Conservation (phyloP, 148 eudicot species). For the Selenicereus undatus region DNA sequence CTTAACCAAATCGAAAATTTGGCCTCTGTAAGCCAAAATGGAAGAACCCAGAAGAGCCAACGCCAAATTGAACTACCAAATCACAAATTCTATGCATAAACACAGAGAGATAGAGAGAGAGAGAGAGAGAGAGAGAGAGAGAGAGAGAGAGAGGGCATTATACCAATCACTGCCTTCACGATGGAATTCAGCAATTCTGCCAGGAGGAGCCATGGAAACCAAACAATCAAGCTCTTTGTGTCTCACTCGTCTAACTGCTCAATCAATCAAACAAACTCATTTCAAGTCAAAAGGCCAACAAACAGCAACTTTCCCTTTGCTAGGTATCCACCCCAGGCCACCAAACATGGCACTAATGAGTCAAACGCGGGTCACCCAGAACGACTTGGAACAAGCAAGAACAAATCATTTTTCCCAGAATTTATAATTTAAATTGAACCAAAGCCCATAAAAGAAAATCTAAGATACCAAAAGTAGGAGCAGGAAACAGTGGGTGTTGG, state of each 20-base stretch:
- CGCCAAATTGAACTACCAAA: neutral
- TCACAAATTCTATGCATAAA: neutral
- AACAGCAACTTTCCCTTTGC: neutral
- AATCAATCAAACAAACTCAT: constrained; percentile 24
- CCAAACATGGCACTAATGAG: constrained; percentile 23
- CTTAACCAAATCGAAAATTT: neutral
- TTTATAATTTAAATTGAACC: neutral
- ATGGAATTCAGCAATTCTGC: constrained; percentile 56
- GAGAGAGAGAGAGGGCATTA: constrained; percentile 14
- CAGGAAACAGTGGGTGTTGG: neutral
- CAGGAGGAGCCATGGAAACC: constrained; percentile 57
- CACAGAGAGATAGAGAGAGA: neutral
- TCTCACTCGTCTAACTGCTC: constrained; percentile 5
- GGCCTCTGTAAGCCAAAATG: neutral
- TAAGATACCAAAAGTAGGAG: neutral
- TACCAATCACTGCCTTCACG: constrained; percentile 82
- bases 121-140: constrained; percentile 7
- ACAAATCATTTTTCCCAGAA: neutral
- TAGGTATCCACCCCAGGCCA: constrained; percentile 2
- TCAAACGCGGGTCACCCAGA: constrained; percentile 10
- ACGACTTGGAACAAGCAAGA: constrained; percentile 1
- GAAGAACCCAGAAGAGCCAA: constrained; percentile 2
- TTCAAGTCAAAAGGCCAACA: neutral
- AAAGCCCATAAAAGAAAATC: neutral
- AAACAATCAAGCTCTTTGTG: neutral